Conservation (phyloP, 2,329 filamentous ascomycete genomes). For the Sporothrix brasiliensis region DNA sequence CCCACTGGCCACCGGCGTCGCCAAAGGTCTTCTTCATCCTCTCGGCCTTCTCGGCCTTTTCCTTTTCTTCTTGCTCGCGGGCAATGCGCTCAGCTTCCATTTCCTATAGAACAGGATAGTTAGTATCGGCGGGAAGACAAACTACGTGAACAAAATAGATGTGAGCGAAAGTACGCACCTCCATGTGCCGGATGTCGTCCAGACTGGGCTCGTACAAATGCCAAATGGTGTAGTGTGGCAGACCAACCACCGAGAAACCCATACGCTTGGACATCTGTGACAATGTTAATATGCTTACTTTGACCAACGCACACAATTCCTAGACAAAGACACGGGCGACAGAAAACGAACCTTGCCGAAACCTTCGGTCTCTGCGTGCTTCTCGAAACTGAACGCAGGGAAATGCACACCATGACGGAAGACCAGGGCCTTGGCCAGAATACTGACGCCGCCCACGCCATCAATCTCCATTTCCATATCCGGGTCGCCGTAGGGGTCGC, state of each 20-base stretch:
- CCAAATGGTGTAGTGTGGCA: constrained; percentile 99
- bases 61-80: constrained; percentile 77
- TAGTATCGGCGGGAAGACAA: background rate
- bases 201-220: constrained; percentile 99
- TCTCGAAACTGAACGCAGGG: constrained; percentile 97
- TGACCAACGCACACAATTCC: no score
- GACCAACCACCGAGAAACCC: constrained; percentile 90
- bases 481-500: constrained; percentile 94
- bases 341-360: constrained; percentile 80
- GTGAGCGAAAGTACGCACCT: constrained; percentile 52
- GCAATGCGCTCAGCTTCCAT: constrained; percentile 87
- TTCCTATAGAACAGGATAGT: constrained; percentile 56
- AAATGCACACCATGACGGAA: constrained; percentile 96
- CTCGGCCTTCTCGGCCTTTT: constrained; percentile 70
- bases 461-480: constrained; percentile 99
- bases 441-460: constrained; percentile 95
- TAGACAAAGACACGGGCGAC: no score
- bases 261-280: constrained; percentile 92
- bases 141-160: background rate
- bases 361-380: constrained; percentile 96
- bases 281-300: background rate
- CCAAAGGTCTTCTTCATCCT: constrained; percentile 82
- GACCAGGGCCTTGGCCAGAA: constrained; percentile 91
- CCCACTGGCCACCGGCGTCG: constrained; percentile 78
- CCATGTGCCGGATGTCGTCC: constrained; percentile 97